A percentile compares a stretch with the other conserved stretches of the same genome.
Evolutionary conservation across 78 protist genomes (phyloP).

Genomic region (Dictyostelium discoideum): DNA sequence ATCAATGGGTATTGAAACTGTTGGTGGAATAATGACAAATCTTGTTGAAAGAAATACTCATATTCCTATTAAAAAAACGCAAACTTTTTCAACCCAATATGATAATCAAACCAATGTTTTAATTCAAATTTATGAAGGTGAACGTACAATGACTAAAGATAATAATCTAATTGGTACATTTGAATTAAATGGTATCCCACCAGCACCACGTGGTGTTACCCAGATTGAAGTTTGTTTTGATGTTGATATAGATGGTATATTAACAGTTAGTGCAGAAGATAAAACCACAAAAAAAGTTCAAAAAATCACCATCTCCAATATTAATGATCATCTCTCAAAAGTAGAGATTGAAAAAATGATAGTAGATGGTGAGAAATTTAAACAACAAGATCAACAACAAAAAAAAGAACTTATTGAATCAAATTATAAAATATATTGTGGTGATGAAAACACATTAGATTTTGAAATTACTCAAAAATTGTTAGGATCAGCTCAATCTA

Average conservation of each 20-base stretch:
- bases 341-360: constrained; percentile 98
- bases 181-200: constrained; percentile 97
- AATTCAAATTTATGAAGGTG: constrained; percentile 97
- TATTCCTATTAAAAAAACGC: constrained; percentile 96
- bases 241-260: constrained; percentile 95
- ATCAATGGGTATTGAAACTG: constrained; percentile 98
- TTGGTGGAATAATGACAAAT: constrained; percentile 99
- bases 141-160: constrained; percentile 94
- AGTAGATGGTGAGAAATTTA: constrained; percentile 93
- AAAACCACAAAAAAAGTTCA: constrained; percentile 88
- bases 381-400: constrained; percentile 89
- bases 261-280: constrained; percentile 97
- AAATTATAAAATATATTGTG: constrained; percentile 71
- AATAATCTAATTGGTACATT: constrained; percentile 97
- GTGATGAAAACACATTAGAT: too few relatives aligned
- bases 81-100: constrained; percentile 97
- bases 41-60: constrained; percentile 98
- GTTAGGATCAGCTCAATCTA: too few relatives aligned
- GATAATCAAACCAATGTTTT: constrained; percentile 96
- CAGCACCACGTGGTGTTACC: constrained; percentile 98
- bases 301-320: constrained; percentile 96
- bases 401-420: constrained; percentile 83
- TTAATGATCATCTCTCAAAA: constrained; percentile 94
- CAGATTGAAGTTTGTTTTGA: constrained; percentile 98
- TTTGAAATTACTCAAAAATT: too few relatives aligned